phyloP scores from a whole-genome alignment of 352 stramenopile genomes.

The Globisporangium mamillatum region DNA sequence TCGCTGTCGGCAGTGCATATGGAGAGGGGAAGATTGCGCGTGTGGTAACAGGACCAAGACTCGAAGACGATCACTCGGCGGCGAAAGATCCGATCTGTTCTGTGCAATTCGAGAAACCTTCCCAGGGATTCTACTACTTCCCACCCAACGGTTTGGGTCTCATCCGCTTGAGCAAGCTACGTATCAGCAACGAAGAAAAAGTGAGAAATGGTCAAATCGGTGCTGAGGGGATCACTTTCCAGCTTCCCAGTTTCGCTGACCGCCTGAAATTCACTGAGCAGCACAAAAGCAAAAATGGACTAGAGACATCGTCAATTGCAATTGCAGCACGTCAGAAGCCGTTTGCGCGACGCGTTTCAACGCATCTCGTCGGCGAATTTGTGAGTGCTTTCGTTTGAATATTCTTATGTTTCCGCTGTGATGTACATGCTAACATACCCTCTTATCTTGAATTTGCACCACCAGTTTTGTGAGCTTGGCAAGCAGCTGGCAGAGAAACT shows the following conservation, averaged over 20 bases:
- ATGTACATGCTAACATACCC: not conserved
- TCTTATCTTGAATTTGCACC: constrained; percentile 8
- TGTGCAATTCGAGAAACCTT: constrained; percentile 60
- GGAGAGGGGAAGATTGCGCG: constrained; percentile 42
- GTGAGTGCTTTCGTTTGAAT: constrained; percentile 18
- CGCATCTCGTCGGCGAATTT: constrained; percentile 38
- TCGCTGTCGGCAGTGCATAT: constrained; percentile 32
- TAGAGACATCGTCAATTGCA: not conserved
- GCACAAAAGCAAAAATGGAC: not conserved
- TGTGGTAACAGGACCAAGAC: constrained; percentile 22
- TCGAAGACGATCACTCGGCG: constrained; percentile 20
- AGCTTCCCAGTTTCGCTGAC: constrained; percentile 26
- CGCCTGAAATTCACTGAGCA: constrained; percentile 17
- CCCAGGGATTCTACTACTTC: constrained; percentile 76
- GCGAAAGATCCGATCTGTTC: constrained; percentile 40
- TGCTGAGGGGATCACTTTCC: constrained; percentile 12
- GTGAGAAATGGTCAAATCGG: not conserved
- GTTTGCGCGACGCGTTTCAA: constrained; percentile 42
- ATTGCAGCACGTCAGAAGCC: constrained; percentile 5
- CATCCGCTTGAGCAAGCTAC: constrained; percentile 36
- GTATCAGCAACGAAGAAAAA: constrained; percentile 12
- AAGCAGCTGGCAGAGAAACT: constrained; percentile 98
- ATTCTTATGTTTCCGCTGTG: not conserved
- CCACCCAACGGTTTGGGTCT: constrained; percentile 48
- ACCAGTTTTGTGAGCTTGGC: constrained; percentile 77